Conservation (phyloP, 768 basidiomycete species). For the Amanita polypyramis region DNA sequence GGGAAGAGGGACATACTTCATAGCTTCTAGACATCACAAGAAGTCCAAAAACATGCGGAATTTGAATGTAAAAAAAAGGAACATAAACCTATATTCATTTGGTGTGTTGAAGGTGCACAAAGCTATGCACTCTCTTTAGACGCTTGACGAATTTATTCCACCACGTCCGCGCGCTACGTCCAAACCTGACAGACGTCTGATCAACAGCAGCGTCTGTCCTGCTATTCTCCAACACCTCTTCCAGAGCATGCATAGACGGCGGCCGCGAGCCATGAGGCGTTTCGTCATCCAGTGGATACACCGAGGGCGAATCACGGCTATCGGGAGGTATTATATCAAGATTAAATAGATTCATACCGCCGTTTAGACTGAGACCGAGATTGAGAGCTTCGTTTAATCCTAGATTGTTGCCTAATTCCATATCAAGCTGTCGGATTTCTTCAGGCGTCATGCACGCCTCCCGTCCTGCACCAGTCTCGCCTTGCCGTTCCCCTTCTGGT, state of each 20-base stretch:
- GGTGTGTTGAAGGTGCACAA: background rate
- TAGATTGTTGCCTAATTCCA: conserved; percentile 25
- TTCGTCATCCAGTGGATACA: conserved; percentile 26
- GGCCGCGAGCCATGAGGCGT: conserved; percentile 20
- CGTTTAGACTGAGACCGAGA: conserved; percentile 25
- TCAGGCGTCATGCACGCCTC: conserved; percentile 16
- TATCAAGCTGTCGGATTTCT: conserved; percentile 25
- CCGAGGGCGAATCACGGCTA: conserved; percentile 26
- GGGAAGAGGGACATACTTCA: background rate
- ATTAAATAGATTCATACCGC: conserved; percentile 29
- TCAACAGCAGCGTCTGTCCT: conserved; percentile 5
- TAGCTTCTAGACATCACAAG: background rate
- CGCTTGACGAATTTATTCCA: conserved; percentile 4
- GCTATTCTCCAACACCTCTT: conserved; percentile 10
- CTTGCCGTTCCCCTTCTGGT: background rate
- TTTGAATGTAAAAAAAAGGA: background rate
- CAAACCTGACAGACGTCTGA: background rate
- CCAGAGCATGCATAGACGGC: conserved; percentile 14
- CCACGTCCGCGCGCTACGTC: background rate
- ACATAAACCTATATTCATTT: background rate
- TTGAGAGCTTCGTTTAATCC: conserved; percentile 29
- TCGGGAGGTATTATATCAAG: conserved; percentile 24
- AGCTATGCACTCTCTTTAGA: background rate
- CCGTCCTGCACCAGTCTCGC: background rate
- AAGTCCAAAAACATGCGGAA: background rate